phyloP scores from a whole-genome alignment of 345 rosid species.

The Dipteronia dyeriana region DNA sequence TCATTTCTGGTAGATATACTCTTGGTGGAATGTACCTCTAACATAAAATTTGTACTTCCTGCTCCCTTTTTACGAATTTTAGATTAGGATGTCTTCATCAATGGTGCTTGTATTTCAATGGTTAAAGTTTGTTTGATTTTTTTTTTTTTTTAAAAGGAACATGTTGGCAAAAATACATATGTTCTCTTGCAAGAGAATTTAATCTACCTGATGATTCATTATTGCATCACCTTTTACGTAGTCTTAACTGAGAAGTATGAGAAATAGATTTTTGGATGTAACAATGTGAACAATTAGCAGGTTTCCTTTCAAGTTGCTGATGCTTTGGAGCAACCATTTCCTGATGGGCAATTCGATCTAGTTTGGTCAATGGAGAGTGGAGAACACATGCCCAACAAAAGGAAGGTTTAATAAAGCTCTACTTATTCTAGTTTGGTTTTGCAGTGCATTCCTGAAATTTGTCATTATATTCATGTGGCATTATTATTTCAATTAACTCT shows the following conservation, averaged over 20 bases:
- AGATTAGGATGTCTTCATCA: neutral
- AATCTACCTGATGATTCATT: neutral
- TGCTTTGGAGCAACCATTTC: slow-evolving; percentile 89
- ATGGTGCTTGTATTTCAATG: neutral
- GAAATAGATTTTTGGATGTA: neutral
- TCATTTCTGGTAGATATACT: no score
- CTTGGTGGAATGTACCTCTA: no score
- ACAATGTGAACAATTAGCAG: slow-evolving; percentile 33
- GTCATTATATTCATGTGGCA: neutral
- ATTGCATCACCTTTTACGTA: neutral
- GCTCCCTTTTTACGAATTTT: no score
- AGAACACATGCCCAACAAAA: slow-evolving; percentile 93
- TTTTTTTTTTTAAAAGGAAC: neutral
- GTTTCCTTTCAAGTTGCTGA: slow-evolving; percentile 84
- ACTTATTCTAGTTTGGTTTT: neutral
- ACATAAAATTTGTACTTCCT: no score
- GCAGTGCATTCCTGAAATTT: neutral
- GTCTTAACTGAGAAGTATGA: neutral
- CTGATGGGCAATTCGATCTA: slow-evolving; percentile 72
- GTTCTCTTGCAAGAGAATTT: neutral
- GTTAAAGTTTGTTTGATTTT: neutral
- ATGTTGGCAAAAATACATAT: neutral
- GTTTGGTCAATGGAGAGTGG: slow-evolving; percentile 99
- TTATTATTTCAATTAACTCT: slow-evolving; percentile 5
- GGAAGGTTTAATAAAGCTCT: slow-evolving; percentile 41